A percentile compares a stretch with the other conserved stretches of the same genome.
Conservation (phyloP, 2,329 filamentous ascomycete species). For the Salinomyces thailandicus region DNA sequence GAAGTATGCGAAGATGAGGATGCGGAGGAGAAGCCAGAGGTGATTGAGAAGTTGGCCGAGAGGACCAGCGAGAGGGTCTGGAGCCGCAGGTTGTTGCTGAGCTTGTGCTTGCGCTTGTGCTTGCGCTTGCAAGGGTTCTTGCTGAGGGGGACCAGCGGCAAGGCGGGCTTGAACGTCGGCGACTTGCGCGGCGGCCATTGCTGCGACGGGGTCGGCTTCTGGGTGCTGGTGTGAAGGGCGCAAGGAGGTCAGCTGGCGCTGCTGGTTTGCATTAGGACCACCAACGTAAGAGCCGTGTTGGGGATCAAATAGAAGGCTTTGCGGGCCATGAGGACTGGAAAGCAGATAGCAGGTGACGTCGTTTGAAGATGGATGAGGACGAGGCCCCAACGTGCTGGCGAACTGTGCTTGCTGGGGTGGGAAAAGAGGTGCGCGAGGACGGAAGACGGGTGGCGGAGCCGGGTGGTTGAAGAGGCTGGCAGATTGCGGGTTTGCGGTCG, state of each 20-base stretch:
- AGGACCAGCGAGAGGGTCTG: neutral
- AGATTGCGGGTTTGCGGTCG: neutral
- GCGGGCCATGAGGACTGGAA: constrained; percentile 35
- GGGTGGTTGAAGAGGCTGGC: neutral
- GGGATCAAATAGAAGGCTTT: constrained; percentile 35
- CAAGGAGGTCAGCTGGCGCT: neutral
- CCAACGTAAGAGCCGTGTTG: constrained; percentile 21
- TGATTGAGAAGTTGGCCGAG: constrained; percentile 27
- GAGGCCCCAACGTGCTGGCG: constrained; percentile 2
- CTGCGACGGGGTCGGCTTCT: constrained; percentile 2
- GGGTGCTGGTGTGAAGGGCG: neutral
- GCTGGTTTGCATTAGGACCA: neutral
- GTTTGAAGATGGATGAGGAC: constrained; percentile 6
- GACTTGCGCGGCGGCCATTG: neutral
- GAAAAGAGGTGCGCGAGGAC: neutral
- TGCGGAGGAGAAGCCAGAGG: constrained; percentile 48
- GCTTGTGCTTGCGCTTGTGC: constrained; percentile 1
- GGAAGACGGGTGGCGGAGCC: neutral
- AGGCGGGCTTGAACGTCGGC: neutral
- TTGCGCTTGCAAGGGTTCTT: neutral
- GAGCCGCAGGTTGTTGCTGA: constrained; percentile 7
- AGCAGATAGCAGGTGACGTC: constrained; percentile 32
- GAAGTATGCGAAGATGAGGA: constrained; percentile 50
- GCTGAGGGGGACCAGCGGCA: neutral
- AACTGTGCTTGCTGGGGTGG: neutral